Conservation (phyloP, 306 rosid genomes). For the Casuarina equisetifolia region DNA sequence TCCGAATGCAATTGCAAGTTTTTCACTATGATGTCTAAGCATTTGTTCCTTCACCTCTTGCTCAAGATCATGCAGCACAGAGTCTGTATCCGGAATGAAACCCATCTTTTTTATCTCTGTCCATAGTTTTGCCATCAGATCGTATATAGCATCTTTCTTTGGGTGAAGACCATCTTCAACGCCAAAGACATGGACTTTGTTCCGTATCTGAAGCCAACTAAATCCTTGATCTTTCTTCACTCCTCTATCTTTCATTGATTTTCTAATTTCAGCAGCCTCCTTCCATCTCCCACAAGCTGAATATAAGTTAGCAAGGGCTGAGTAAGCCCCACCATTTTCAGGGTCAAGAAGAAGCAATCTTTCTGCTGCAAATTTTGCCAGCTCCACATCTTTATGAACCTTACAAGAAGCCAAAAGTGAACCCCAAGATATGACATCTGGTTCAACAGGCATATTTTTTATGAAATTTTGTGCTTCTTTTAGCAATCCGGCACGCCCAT, state of each 20-base stretch:
- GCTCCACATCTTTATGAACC: conserved; percentile 63
- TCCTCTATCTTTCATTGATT: conserved; percentile 76
- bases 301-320: conserved; percentile 75
- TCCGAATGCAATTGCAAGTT: conserved; percentile 81
- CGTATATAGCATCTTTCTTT: conserved; percentile 67
- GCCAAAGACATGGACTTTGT: conserved; percentile 75
- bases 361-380: conserved; percentile 82
- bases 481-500: conserved; percentile 84
- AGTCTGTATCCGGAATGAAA: conserved; percentile 50
- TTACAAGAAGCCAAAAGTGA: conserved; percentile 79
- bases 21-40: conserved; percentile 76
- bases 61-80: conserved; percentile 74
- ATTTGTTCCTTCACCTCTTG: conserved; percentile 75
- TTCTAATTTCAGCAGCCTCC: conserved; percentile 78
- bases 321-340: conserved; percentile 78
- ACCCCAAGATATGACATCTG: conserved; percentile 83
- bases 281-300: conserved; percentile 84
- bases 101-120: conserved; percentile 80
- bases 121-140: conserved; percentile 66
- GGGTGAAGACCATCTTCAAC: conserved; percentile 75
- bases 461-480: conserved; percentile 71
- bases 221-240: conserved; percentile 85
- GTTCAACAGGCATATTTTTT: conserved; percentile 66
- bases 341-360: conserved; percentile 78
- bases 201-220: conserved; percentile 77